These are phyloP conservation scores for Clarkia xantiana DNA, from an alignment of 345 rosid genomes.

Conservation along the genomic window DNA sequence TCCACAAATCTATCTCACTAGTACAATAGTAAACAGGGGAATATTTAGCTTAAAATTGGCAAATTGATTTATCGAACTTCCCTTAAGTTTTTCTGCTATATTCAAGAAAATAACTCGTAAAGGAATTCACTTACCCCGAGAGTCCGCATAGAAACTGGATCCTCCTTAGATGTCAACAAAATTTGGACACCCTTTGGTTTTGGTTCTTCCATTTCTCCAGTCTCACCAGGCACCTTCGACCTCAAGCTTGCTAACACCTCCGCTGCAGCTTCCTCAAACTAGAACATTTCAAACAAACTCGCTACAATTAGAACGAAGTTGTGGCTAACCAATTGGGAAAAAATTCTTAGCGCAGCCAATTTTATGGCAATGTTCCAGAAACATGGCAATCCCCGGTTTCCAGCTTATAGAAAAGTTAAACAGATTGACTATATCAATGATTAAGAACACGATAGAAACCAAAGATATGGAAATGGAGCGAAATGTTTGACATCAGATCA, in stretches of 20 bases:
- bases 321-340: too few species aligned
- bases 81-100: neutral
- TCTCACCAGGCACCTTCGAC: slow-evolving; percentile 57
- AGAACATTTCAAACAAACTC: neutral
- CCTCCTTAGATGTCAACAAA: slow-evolving; percentile 70
- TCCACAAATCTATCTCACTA: too few species aligned
- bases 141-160: slow-evolving; percentile 59
- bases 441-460: too few species aligned
- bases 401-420: too few species aligned
- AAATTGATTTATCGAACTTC: neutral
- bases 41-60: neutral
- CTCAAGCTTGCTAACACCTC: slow-evolving; percentile 72
- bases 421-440: too few species aligned
- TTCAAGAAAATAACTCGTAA: neutral
- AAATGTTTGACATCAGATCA: too few species aligned
- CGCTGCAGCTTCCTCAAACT: slow-evolving; percentile 87
- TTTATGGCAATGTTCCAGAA: too few species aligned
- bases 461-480: too few species aligned
- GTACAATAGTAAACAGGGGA: too few species aligned
- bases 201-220: slow-evolving; percentile 82
- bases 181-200: slow-evolving; percentile 53
- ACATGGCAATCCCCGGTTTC: too few species aligned
- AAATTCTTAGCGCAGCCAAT: too few species aligned
- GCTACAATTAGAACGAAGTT: neutral
- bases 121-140: slow-evolving; percentile 50